These are phyloP conservation scores for Fulvia fulva DNA, from an alignment of 2,329 filamentous ascomycete species.

Conservation along the genomic window DNA sequence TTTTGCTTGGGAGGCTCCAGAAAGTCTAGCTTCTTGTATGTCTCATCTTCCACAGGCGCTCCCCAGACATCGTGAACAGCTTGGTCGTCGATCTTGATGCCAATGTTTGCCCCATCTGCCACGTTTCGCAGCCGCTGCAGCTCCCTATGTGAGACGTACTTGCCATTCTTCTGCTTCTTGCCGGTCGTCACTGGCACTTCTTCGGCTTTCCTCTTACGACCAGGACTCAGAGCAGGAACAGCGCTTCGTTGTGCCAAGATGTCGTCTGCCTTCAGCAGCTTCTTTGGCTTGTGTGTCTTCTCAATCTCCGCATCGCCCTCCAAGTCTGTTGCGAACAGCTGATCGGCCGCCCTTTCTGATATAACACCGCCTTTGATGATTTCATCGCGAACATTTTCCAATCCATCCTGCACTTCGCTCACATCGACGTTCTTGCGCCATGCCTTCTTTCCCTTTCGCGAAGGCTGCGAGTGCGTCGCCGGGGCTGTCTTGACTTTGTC, in stretches of 20 bases:
- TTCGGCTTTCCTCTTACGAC: constrained; percentile 68
- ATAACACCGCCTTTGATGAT: constrained; percentile 87
- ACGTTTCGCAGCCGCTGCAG: constrained; percentile 72
- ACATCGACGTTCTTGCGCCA: constrained; percentile 99
- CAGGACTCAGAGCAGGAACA: constrained; percentile 68
- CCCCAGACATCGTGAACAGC: constrained; percentile 75
- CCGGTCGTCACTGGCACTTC: constrained; percentile 56
- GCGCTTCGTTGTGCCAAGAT: constrained; percentile 82
- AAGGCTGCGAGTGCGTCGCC: constrained; percentile 79
- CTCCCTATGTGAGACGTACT: constrained; percentile 76
- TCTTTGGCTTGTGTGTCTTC: constrained; percentile 62
- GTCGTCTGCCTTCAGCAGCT: constrained; percentile 82
- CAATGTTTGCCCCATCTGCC: constrained; percentile 62
- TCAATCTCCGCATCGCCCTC: constrained; percentile 64
- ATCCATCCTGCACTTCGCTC: constrained; percentile 74
- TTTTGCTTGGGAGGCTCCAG: constrained; percentile 58
- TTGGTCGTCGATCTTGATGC: constrained; percentile 54
- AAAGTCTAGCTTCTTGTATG: constrained; percentile 53
- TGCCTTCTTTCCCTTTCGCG: constrained; percentile 95
- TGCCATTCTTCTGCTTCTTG: constrained; percentile 74
- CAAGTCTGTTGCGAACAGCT: constrained; percentile 82
- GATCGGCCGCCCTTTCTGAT: constrained; percentile 73
- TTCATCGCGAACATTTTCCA: constrained; percentile 81
- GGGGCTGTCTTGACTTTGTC: constrained; percentile 54
- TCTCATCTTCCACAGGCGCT: constrained; percentile 45